These are phyloP conservation scores for Phlebiopsis gigantea DNA, from an alignment of 768 basidiomycete genomes.

Conservation along the genomic window DNA sequence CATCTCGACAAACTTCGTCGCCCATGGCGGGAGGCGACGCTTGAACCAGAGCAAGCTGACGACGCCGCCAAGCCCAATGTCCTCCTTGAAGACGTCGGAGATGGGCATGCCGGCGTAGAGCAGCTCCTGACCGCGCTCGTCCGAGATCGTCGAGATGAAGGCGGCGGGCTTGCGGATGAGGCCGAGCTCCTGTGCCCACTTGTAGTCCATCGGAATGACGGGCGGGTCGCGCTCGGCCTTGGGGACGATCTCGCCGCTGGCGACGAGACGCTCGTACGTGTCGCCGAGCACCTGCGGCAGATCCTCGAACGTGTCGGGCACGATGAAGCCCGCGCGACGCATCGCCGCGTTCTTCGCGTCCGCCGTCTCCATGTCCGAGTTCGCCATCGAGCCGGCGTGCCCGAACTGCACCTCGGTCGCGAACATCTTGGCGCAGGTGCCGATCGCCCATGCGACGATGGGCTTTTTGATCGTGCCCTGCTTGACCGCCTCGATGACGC, in stretches of 20 bases:
- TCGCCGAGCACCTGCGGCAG: slow-evolving; percentile 80
- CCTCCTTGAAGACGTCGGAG: slow-evolving; percentile 96
- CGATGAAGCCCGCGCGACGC: slow-evolving; percentile 92
- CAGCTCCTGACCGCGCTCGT: slow-evolving; percentile 98
- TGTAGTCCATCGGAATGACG: slow-evolving; percentile 99
- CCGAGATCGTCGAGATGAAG: slow-evolving; percentile 98
- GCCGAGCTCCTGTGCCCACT: slow-evolving; percentile 98
- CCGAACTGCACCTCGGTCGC: slow-evolving; percentile 99
- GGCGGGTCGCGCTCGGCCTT: slow-evolving; percentile 84
- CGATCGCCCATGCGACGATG: slow-evolving; percentile 99
- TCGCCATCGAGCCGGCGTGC: slow-evolving; percentile 97
- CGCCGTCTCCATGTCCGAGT: slow-evolving; percentile 95
- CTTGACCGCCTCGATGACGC: slow-evolving; percentile 97
- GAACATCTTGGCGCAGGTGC: slow-evolving; percentile 99
- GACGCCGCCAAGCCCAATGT: slow-evolving; percentile 96
- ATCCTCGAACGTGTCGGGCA: slow-evolving; percentile 97
- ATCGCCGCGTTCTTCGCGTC: slow-evolving; percentile 97
- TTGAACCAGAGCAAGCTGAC: slow-evolving; percentile 98
- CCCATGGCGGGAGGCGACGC: slow-evolving; percentile 85
- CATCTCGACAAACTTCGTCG: slow-evolving; percentile 99
- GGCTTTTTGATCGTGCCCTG: slow-evolving; percentile 93
- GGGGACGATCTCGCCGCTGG: slow-evolving; percentile 58
- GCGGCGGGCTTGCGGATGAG: slow-evolving; percentile 98
- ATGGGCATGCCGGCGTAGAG: slow-evolving; percentile 99
- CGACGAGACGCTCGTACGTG: slow-evolving; percentile 81